These are phyloP conservation scores for Whalleya microplaca DNA, from an alignment of 2,329 filamentous ascomycete genomes.

Conservation along the genomic window DNA sequence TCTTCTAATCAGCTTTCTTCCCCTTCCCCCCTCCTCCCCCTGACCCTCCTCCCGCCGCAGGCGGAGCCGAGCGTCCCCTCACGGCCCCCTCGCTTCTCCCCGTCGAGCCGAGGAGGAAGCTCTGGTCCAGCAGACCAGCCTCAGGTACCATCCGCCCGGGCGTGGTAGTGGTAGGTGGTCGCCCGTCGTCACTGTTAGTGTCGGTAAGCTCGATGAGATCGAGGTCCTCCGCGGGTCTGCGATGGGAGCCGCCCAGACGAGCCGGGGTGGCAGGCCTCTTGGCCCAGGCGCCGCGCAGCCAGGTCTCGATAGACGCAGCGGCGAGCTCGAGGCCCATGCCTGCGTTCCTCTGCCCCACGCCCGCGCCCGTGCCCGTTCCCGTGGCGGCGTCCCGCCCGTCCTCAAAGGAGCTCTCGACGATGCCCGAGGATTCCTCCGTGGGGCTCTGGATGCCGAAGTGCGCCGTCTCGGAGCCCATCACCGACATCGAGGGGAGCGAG, in stretches of 20 bases:
- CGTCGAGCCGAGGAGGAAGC: constrained; percentile 40
- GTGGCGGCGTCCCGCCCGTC: constrained; percentile 49
- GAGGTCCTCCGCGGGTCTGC: constrained; percentile 50
- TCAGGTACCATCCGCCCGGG: constrained; percentile 20
- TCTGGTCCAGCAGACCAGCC: constrained; percentile 37
- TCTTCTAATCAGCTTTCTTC: constrained; percentile 49
- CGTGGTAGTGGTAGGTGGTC: constrained; percentile 24
- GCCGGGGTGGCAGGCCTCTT: constrained; percentile 61
- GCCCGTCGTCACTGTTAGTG: constrained; percentile 59
- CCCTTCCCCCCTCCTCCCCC: no score
- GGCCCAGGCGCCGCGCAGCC: constrained; percentile 81
- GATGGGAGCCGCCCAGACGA: constrained; percentile 45
- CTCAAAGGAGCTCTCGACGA: constrained; percentile 57
- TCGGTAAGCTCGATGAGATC: constrained; percentile 77
- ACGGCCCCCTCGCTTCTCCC: constrained; percentile 43
- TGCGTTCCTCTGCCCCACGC: no score
- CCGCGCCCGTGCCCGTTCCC: no score
- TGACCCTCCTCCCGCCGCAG: no score
- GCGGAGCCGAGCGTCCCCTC: constrained; percentile 42
- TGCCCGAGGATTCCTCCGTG: constrained; percentile 41
- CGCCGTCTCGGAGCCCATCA: constrained; percentile 64
- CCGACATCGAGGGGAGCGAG: constrained; percentile 66
- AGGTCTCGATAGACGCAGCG: constrained; percentile 85
- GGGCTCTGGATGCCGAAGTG: constrained; percentile 56
- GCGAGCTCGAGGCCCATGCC: constrained; percentile 74